Evolutionary conservation across 2,329 filamentous ascomycete genomes (phyloP).

Genomic region (Sclerotinia nivalis): DNA sequence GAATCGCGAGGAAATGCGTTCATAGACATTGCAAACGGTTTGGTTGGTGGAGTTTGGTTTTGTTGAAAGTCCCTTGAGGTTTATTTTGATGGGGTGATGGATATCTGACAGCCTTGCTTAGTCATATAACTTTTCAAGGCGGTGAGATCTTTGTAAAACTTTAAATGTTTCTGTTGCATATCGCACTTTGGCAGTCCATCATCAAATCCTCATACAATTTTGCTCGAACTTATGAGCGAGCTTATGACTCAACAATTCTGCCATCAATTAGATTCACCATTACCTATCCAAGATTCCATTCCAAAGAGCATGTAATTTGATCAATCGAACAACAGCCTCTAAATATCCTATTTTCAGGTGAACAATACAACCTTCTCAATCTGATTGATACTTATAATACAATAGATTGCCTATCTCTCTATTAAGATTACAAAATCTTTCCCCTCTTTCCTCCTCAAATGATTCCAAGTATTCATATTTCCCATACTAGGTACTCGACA

Average conservation of each 20-base stretch:
- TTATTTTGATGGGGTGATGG: conserved; percentile 11
- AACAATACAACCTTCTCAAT: too few relatives aligned
- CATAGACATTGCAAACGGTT: conserved; percentile 36
- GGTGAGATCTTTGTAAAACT: background rate
- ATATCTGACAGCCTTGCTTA: conserved; percentile 18
- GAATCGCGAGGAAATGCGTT: conserved; percentile 37
- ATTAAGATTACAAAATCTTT: too few relatives aligned
- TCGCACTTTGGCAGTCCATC: background rate
- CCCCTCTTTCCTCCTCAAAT: too few relatives aligned
- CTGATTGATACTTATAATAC: too few relatives aligned
- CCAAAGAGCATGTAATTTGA: too few relatives aligned
- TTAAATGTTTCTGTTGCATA: background rate
- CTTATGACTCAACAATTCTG: too few relatives aligned
- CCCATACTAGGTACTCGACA: background rate
- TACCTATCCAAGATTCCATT: too few relatives aligned
- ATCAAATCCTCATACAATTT: background rate
- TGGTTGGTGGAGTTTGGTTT: background rate
- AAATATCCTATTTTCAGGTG: too few relatives aligned
- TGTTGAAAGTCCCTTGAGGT: background rate
- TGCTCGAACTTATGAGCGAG: background rate
- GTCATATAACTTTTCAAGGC: background rate
- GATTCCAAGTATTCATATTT: background rate
- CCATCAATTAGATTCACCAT: background rate
- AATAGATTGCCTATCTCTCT: too few relatives aligned
- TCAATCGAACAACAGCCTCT: too few relatives aligned